Conservation (phyloP, 1,139 yeast species). For the Lodderomyces parapsilosis region DNA sequence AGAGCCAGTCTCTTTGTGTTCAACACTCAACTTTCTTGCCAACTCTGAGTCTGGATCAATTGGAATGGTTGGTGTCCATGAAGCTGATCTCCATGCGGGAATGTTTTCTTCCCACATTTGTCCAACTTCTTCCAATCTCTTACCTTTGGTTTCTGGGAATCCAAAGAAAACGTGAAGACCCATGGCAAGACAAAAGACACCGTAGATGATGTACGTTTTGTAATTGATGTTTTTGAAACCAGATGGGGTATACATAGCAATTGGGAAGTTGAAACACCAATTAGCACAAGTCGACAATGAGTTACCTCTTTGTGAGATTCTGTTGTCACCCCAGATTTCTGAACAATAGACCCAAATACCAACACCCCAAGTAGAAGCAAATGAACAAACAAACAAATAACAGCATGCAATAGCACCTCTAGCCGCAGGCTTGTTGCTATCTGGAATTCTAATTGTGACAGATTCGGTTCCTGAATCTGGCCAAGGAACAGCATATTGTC, state of each 20-base stretch:
- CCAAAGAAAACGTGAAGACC: slow-evolving; percentile 63
- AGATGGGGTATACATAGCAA: slow-evolving; percentile 51
- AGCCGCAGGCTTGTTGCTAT: slow-evolving; percentile 37
- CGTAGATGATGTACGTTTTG: slow-evolving; percentile 48
- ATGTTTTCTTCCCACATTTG: slow-evolving; percentile 56
- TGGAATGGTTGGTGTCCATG: slow-evolving; percentile 40
- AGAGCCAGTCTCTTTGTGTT: slow-evolving; percentile 18
- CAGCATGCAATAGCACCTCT: slow-evolving; percentile 57
- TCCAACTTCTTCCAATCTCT: slow-evolving; percentile 62
- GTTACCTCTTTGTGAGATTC: slow-evolving; percentile 58
- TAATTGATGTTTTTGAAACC: slow-evolving; percentile 47
- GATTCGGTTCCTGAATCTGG: slow-evolving; percentile 34
- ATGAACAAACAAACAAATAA: slow-evolving; percentile 52
- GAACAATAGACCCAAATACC: slow-evolving; percentile 59
- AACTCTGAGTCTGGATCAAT: slow-evolving; percentile 42
- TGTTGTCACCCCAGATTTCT: slow-evolving; percentile 53
- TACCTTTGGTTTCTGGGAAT: slow-evolving; percentile 63
- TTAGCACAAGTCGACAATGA: slow-evolving; percentile 51
- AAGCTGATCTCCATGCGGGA: slow-evolving; percentile 58
- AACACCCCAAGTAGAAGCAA: slow-evolving; percentile 60
- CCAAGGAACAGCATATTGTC: slow-evolving; percentile 36
- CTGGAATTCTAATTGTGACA: slow-evolving; percentile 47
- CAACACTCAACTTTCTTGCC: slow-evolving; percentile 33
- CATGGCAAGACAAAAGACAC: slow-evolving; percentile 51
- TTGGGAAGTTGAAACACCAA: slow-evolving; percentile 54